phyloP scores from a whole-genome alignment of 192 early-diverging fungal species.

The Backusella australiensis region DNA sequence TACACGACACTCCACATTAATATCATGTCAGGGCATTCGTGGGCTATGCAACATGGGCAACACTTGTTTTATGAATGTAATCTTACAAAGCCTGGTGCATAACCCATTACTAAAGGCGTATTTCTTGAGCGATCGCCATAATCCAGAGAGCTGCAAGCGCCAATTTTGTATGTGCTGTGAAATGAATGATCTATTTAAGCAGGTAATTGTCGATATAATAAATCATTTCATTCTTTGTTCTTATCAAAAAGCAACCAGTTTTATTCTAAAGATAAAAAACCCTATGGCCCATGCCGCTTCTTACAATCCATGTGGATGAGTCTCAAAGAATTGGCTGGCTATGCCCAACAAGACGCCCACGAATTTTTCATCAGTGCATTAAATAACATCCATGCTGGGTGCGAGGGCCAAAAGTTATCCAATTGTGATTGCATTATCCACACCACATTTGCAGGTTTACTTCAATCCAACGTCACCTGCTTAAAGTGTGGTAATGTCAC shows the following conservation, averaged over 20 bases:
- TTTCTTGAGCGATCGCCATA: conserved; percentile 92
- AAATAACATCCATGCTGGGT: conserved; percentile 80
- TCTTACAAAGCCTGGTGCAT: conserved; percentile 89
- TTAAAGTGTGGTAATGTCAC: conserved; percentile 73
- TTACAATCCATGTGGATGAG: conserved; percentile 90
- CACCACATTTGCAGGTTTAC: conserved; percentile 82
- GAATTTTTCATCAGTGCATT: conserved; percentile 93
- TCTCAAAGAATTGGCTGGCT: conserved; percentile 83
- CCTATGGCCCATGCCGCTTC: conserved; percentile 82
- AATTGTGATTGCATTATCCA: conserved; percentile 88
- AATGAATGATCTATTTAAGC: conserved; percentile 77
- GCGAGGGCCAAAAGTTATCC: conserved; percentile 39
- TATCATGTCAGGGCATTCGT: conserved; percentile 61
- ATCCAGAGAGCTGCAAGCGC: conserved; percentile 56
- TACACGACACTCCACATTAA: conserved; percentile 39
- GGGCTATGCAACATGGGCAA: conserved; percentile 91
- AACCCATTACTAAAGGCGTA: conserved; percentile 88
- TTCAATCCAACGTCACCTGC: conserved; percentile 93
- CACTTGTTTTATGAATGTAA: conserved; percentile 95
- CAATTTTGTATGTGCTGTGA: conserved; percentile 92
- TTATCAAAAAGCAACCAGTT: conserved; percentile 36
- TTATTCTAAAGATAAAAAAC: conserved; percentile 62
- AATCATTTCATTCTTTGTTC: background rate
- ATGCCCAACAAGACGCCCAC: conserved; percentile 96
- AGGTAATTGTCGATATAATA: conserved; percentile 42